Conservation (phyloP, 2,329 filamentous ascomycete genomes). For the Microdochium paspali region DNA sequence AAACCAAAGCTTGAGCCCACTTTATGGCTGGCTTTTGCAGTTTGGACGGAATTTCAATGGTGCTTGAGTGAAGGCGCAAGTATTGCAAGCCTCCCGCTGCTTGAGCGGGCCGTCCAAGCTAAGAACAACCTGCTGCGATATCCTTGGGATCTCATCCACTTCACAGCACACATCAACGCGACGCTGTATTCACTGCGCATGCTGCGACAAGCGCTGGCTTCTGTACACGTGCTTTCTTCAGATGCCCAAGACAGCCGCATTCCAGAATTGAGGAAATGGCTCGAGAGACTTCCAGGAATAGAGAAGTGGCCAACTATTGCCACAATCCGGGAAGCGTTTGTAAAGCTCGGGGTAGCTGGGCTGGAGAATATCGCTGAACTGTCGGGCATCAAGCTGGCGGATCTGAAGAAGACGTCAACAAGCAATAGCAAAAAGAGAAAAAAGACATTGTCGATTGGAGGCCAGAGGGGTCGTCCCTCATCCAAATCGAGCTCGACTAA, state of each 20-base stretch:
- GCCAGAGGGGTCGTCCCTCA: too few relatives aligned
- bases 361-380: neutral
- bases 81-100: slow-evolving; percentile 18
- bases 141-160: slow-evolving; percentile 52
- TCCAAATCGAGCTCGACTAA: neutral
- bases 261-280: neutral
- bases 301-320: neutral
- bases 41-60: slow-evolving; percentile 25
- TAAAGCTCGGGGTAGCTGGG: neutral
- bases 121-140: slow-evolving; percentile 19
- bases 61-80: slow-evolving; percentile 19
- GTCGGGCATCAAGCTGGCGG: neutral
- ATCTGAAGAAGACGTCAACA: neutral
- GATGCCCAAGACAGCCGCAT: neutral
- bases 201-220: slow-evolving; percentile 36
- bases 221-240: slow-evolving; percentile 8
- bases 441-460: neutral
- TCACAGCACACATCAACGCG: slow-evolving; percentile 50
- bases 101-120: slow-evolving; percentile 13
- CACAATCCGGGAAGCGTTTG: neutral
- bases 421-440: neutral
- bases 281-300: neutral
- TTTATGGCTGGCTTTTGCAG: slow-evolving; percentile 23
- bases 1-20: slow-evolving; percentile 7
- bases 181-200: slow-evolving; percentile 53